These are phyloP conservation scores for Boletus coccyginus DNA, from an alignment of 768 basidiomycete genomes.

Conservation along the genomic window DNA sequence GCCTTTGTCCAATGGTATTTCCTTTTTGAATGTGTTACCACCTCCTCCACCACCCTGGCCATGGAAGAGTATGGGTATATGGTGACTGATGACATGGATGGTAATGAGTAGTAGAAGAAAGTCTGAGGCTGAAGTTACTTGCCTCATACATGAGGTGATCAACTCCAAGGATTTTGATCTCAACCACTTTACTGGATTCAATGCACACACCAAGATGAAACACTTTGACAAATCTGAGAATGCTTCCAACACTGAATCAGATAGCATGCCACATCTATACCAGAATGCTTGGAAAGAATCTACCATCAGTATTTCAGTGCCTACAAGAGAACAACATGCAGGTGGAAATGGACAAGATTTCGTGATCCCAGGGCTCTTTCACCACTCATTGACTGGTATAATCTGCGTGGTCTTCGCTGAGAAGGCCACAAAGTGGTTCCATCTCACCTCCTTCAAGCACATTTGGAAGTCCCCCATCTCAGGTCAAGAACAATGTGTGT, in stretches of 20 bases:
- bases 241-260: too few relatives aligned
- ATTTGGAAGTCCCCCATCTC: conserved; percentile 15
- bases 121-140: conserved; percentile 6
- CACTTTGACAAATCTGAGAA: neutral
- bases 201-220: conserved; percentile 4
- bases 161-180: conserved; percentile 3
- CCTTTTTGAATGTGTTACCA: too few relatives aligned
- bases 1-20: too few relatives aligned
- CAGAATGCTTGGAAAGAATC: conserved; percentile 13
- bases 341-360: conserved; percentile 20
- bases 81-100: conserved; percentile 17
- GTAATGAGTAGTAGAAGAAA: neutral
- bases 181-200: conserved; percentile 14
- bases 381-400: conserved; percentile 18
- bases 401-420: conserved; percentile 10
- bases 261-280: too few relatives aligned
- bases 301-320: conserved; percentile 25
- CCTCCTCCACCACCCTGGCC: conserved; percentile 9
- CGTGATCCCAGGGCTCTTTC: conserved; percentile 28
- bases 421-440: conserved; percentile 12
- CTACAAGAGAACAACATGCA: conserved; percentile 21
- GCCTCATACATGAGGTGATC: neutral
- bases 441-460: conserved; percentile 24
- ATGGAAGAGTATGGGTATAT: conserved; percentile 8
- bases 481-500: conserved; percentile 10